A percentile compares a stretch with the other conserved stretches of the same genome.
Evolutionary conservation across 495 filamentous ascomycete species (phyloP).

Genomic region (Filosporella fistucella): DNA sequence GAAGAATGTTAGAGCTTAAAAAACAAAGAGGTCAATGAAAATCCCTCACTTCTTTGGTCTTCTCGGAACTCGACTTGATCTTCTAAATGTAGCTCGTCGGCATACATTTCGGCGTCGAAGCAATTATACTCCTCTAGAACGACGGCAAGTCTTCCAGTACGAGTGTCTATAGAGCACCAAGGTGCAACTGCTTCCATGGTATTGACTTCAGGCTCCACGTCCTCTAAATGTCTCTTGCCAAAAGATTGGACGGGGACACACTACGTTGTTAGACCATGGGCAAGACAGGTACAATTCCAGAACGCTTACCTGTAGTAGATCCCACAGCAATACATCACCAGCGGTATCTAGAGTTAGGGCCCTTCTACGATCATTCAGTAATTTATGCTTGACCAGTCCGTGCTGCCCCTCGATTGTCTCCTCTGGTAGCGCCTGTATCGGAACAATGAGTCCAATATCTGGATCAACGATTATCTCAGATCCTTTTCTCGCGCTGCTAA

Average conservation of each 20-base stretch:
- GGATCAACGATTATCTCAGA: slow-evolving; percentile 50
- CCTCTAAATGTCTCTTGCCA: slow-evolving; percentile 89
- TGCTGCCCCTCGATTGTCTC: slow-evolving; percentile 93
- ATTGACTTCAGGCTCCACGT: slow-evolving; percentile 83
- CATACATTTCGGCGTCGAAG: slow-evolving; percentile 97
- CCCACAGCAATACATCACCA: slow-evolving; percentile 95
- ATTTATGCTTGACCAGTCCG: slow-evolving; percentile 86
- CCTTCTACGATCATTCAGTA: slow-evolving; percentile 85
- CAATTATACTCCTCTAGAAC: slow-evolving; percentile 92
- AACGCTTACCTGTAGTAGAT: slow-evolving; percentile 68
- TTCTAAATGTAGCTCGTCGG: slow-evolving; percentile 72
- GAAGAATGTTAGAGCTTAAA: not conserved
- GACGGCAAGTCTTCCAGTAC: slow-evolving; percentile 85
- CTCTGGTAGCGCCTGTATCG: slow-evolving; percentile 69
- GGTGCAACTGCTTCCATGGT: slow-evolving; percentile 84
- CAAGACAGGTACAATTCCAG: not conserved
- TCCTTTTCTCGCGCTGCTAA: slow-evolving; percentile 46
- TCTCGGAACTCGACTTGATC: slow-evolving; percentile 78
- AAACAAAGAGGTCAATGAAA: not conserved
- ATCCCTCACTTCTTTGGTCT: slow-evolving; percentile 82
- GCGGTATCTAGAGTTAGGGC: slow-evolving; percentile 91
- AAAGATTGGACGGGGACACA: slow-evolving; percentile 82
- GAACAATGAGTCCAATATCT: slow-evolving; percentile 51
- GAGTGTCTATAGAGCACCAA: slow-evolving; percentile 92
- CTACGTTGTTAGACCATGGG: slow-evolving; percentile 31